Evolutionary conservation across 2,329 filamentous ascomycete genomes (phyloP).

Genomic region (Ophiocordyceps robertsii): DNA sequence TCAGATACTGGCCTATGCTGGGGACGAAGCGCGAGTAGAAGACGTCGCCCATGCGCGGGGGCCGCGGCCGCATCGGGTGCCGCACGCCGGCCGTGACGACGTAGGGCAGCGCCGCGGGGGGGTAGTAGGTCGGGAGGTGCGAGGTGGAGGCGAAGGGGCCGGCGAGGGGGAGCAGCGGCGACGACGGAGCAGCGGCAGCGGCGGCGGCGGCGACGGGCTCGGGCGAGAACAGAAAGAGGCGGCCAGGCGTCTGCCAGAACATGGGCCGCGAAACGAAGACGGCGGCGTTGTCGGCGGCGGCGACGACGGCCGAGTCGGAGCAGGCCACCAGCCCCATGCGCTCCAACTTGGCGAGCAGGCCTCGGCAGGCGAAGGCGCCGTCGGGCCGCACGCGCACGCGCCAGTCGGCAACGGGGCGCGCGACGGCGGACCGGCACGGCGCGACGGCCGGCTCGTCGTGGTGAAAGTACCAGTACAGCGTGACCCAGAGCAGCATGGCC

Average conservation of each 20-base stretch:
- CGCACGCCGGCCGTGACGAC: conserved; percentile 64
- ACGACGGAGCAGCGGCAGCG: background rate
- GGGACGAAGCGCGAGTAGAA: conserved; percentile 85
- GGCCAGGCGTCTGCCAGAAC: conserved; percentile 87
- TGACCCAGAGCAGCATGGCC: conserved; percentile 93
- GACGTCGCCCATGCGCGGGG: conserved; percentile 76
- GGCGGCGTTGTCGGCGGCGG: conserved; percentile 49
- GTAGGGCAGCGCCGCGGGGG: conserved; percentile 71
- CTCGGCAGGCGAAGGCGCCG: conserved; percentile 74
- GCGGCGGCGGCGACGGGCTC: conserved; percentile 11
- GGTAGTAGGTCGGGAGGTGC: conserved; percentile 83
- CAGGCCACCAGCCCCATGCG: conserved; percentile 77
- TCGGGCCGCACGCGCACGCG: conserved; percentile 70
- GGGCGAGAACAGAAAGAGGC: conserved; percentile 72
- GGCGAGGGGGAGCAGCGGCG: conserved; percentile 14
- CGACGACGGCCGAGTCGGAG: conserved; percentile 66
- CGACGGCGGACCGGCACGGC: conserved; percentile 35
- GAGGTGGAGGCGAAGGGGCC: conserved; percentile 72
- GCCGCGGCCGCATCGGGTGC: conserved; percentile 79
- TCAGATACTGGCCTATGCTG: conserved; percentile 70
- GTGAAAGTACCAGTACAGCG: conserved; percentile 96
- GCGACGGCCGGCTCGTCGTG: conserved; percentile 55
- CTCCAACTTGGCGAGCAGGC: conserved; percentile 80
- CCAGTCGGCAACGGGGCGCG: conserved; percentile 76
- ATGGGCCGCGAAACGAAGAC: conserved; percentile 72